Base-by-base conservation (phyloP, 2,329 filamentous ascomycete genomes). In the Pseudocercospora eumusae region DNA sequence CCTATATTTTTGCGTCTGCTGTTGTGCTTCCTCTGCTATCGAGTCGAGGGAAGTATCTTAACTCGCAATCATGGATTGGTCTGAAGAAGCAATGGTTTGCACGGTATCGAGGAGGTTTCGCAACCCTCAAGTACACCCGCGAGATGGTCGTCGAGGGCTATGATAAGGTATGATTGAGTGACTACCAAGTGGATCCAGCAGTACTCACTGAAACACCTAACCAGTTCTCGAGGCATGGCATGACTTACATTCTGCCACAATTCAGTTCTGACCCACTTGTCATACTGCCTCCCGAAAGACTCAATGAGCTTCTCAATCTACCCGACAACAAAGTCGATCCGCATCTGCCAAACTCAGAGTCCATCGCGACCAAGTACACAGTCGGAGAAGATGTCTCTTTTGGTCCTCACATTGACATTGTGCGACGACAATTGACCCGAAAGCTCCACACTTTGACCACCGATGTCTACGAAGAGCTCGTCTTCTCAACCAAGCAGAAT, bases 391-490 rank as follows among this genome's bases (percentile, higher is more conserved):
- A 64, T 13, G 27, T 65, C 21, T 7, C 18, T 11, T 15, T 15
- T 2, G 45, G 45, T 15, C 45, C 45, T 21, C 45, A 50, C 45
- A 50, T 50, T 15, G 23, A 50, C 10, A 50, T 50, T 25, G 45
- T 70, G 7, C 61, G 62, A 11, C 60, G 64, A 3, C 66, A 70
- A 44, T 56, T 68, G 5, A 70, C 66, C 1, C 59, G 68, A n/a
- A 67, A 66, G 36, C 56, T 70, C n/a, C 68, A 65, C 1, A 62
- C 61, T 0, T 49, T 69, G 21, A 68, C 64, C 20, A 65, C 53
- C 21, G 68, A 67, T 52, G 62, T 69, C 23, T 68, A 68, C 31
- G 59, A 62, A 3, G 68, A 69, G 60, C 57, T 68, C 2, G 62
- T 62, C 8, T 27, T 63, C 3, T 57, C 64, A 1, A 62, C 66